These are phyloP conservation scores for Saturnispora saitoi DNA, from an alignment of 805 yeast species.

Conservation along the genomic window DNA sequence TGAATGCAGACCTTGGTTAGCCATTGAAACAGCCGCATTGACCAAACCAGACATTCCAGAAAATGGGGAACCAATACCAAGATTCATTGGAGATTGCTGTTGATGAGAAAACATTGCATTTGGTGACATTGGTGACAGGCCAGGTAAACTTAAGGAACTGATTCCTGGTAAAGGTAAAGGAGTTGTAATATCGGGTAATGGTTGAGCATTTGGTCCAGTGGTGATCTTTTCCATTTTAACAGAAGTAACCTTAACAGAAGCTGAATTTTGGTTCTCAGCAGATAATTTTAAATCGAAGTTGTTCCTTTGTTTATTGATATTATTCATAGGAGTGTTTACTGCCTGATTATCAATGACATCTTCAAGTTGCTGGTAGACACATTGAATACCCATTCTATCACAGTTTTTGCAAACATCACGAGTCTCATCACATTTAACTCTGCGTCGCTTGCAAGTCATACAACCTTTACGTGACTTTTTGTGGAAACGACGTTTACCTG, in stretches of 20 bases:
- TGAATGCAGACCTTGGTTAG: background rate
- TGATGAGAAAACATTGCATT: conserved; percentile 10
- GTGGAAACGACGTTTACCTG: conserved; percentile 80
- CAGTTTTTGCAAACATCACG: conserved; percentile 79
- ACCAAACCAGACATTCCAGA: conserved; percentile 4
- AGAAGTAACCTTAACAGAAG: background rate
- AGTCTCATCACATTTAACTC: conserved; percentile 89
- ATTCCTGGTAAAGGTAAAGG: conserved; percentile 4
- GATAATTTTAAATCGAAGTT: background rate
- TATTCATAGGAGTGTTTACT: background rate
- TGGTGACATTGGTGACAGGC: conserved; percentile 11
- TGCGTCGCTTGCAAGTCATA: conserved; percentile 75
- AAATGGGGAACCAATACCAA: conserved; percentile 1
- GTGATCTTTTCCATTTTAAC: conserved; percentile 1
- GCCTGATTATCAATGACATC: background rate
- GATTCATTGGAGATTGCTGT: conserved; percentile 8
- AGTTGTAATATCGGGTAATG: conserved; percentile 1
- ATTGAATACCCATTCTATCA: conserved; percentile 64
- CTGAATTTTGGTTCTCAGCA: background rate
- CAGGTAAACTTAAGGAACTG: conserved; percentile 1
- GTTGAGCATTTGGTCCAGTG: background rate
- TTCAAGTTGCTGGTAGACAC: conserved; percentile 41
- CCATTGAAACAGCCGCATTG: conserved; percentile 11
- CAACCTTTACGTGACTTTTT: conserved; percentile 86
- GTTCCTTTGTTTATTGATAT: background rate